phyloP scores from a whole-genome alignment of 345 rosid species.

The Bruguiera parviflora region DNA sequence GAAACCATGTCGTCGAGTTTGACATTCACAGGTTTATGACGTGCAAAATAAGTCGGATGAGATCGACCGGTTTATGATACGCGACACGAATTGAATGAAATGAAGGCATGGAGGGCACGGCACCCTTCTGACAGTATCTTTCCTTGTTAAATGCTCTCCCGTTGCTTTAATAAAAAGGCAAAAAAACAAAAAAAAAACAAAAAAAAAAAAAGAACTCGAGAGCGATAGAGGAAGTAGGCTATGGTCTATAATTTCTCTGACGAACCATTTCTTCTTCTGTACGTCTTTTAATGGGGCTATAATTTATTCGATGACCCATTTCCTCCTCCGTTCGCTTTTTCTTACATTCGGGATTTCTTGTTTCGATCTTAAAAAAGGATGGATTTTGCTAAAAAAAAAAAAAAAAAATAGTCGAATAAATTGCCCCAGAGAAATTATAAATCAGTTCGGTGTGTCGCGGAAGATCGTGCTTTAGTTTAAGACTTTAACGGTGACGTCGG shows the following conservation, averaged over 20 bases:
- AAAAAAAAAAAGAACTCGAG: too few relatives aligned
- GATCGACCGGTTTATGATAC: conserved; percentile 71
- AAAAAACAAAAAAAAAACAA: conserved; percentile 29
- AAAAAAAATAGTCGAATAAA: too few relatives aligned
- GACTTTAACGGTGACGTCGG: too few relatives aligned
- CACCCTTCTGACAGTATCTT: conserved; percentile 91
- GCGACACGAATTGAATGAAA: conserved; percentile 96
- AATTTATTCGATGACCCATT: too few relatives aligned
- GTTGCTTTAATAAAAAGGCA: conserved; percentile 69
- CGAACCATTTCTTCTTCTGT: conserved; percentile 9
- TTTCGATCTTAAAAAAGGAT: too few relatives aligned
- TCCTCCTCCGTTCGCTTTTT: conserved; percentile 4
- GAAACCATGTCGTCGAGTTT: conserved; percentile 7
- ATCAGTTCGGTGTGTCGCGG: too few relatives aligned
- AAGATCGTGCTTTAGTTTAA: too few relatives aligned
- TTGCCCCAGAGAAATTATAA: too few relatives aligned
- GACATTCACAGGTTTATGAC: neutral
- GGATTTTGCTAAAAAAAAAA: too few relatives aligned
- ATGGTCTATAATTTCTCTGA: conserved; percentile 12
- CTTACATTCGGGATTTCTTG: conserved; percentile 29
- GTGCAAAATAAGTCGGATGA: too few relatives aligned
- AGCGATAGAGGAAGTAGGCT: too few relatives aligned
- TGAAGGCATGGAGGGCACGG: conserved; percentile 86
- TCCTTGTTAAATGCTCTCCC: conserved; percentile 80
- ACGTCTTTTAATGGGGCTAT: too few relatives aligned